Conservation (phyloP, 176 grass and related monocot species). For the Sorghum bicolor region Sorghum_bicolor_NCBIv3 NC_012871.2:63248001-63248500, state of each 20-base stretch:
- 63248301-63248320: not conserved
- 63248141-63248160: not conserved
- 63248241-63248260: not conserved
- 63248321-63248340: not conserved
- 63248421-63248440: conserved; percentile 48
- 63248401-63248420: conserved; percentile 7
- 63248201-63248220: not conserved
- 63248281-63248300: not conserved
- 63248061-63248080: conserved; percentile 49
- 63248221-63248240: not conserved
- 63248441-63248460: conserved; percentile 40
- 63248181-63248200: not conserved
- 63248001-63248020: conserved; percentile 92
- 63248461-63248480: conserved; percentile 42
- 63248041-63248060: conserved; percentile 38
- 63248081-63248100: not conserved
- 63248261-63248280: not conserved
- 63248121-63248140: not conserved
- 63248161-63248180: not conserved
- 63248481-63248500: conserved; percentile 57
- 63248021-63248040: conserved; percentile 77
- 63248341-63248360: not conserved
- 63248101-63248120: not conserved
- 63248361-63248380: not conserved
- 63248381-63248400: not conserved